Conservation (phyloP, 1,284 basidiomycete species). For the Cutaneotrichosporon cutaneum region DNA sequence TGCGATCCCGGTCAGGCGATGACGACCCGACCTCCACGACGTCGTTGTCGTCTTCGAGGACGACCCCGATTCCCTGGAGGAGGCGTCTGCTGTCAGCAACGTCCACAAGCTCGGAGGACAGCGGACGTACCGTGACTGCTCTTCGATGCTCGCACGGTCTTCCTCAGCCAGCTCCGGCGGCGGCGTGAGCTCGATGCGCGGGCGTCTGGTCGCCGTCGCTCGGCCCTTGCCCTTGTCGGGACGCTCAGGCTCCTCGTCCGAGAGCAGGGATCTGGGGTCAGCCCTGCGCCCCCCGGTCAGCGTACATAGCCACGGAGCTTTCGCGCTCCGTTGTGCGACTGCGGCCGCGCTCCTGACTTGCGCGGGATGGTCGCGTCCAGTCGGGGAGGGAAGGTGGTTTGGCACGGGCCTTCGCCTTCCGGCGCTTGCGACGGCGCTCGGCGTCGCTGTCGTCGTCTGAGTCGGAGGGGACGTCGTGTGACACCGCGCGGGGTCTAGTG, state of each 20-base stretch:
- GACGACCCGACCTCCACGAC: not conserved
- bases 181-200: conserved; percentile 31
- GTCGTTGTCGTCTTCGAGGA: not conserved
- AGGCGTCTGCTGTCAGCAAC: not conserved
- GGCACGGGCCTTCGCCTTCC: not conserved
- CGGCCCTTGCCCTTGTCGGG: not conserved
- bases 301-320: conserved; percentile 9
- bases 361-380: conserved; percentile 14
- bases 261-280: conserved; percentile 1
- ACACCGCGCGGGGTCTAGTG: not conserved
- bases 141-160: conserved; percentile 5
- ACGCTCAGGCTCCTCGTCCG: not conserved
- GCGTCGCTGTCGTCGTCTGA: conserved; percentile 7
- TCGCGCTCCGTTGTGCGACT: not conserved
- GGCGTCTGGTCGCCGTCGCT: not conserved
- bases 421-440: not conserved
- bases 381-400: conserved; percentile 14
- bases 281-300: not conserved
- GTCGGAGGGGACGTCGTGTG: not conserved
- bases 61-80: not conserved
- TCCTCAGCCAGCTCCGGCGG: conserved; percentile 34
- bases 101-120: not conserved
- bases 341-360: not conserved
- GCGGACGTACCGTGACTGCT: conserved; percentile 3
- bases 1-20: conserved; percentile 6